Percentiles rank a stretch among this genome's conserved stretches.
phyloP scores from a whole-genome alignment of 2,329 filamentous ascomycete species.

The Neospermospora avenae region DNA sequence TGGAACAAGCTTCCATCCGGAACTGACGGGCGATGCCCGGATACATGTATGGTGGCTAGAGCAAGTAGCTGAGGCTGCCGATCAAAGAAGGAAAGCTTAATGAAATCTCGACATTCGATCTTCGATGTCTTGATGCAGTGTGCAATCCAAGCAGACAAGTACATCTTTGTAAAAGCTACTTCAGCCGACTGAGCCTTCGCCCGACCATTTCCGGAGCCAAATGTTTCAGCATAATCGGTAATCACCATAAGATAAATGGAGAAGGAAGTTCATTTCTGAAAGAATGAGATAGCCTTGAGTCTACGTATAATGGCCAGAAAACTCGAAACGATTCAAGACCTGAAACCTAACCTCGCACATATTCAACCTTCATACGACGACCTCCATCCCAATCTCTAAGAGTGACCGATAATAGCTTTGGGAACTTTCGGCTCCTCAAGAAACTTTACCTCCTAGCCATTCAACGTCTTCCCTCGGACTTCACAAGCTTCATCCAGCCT shows the following conservation, averaged over 20 bases:
- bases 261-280: no score
- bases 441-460: conserved; percentile 47
- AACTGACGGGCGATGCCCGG: conserved; percentile 80
- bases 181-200: background rate
- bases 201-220: no score
- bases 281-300: no score
- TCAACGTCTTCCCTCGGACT: conserved; percentile 37
- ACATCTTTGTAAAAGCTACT: no score
- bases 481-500: conserved; percentile 51
- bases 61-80: conserved; percentile 53
- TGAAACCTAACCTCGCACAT: background rate
- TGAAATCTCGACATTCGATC: background rate
- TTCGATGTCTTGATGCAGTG: background rate
- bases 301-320: no score
- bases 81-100: conserved; percentile 19
- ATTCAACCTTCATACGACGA: background rate
- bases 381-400: no score
- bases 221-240: no score
- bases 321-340: no score
- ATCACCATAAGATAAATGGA: no score
- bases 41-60: conserved; percentile 94
- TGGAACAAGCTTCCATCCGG: conserved; percentile 93
- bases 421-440: conserved; percentile 50
- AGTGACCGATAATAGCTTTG: conserved; percentile 36
- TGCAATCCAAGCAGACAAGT: background rate